Evolutionary conservation across 169 alveolate species (phyloP), one percentile per base, ranked within the genome.

Genomic region (Plasmodium chabaudi): DNA sequence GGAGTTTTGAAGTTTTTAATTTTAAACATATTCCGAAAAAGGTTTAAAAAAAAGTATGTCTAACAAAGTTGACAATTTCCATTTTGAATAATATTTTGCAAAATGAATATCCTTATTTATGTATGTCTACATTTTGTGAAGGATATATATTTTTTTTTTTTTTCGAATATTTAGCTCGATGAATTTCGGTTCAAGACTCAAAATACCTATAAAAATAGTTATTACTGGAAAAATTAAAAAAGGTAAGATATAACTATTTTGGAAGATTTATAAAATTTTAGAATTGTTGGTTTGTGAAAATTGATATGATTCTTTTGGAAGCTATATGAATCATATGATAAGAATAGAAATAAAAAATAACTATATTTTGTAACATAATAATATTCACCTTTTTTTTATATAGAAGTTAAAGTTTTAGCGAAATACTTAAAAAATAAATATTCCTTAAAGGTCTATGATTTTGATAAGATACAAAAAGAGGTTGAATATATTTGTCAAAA

Each of bases 171-270:
- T 44, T 55, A 51, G 34, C 10, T 49, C 15, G 46, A 25, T 15
- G 9, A 44, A 51, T 13, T 34, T 34, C 7, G 42, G 42, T 34
- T 34, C 42, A 34, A 34, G 42, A 34, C 7, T 34, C 42, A 34
- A 34, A 34, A 34, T 15, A 9, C 90, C 90, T 15, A 17, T 82
- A 25, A 82, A 25, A 67, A 82, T 82, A 67, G 82, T 70, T 27
- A 82, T 82, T 13, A 82, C 90, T 1, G 90, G 90, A 19, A 82
- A 82, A 56, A 82, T 82, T 42, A 82, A 82, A 68, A 82, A 23
- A 27, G 90, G 90, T 67, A 53, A 27, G 15, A 19, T 13, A 12
- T 13, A 51, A 6, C 5, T 6, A 51, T 51, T 15, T 13, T 13
- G 7, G 6, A 15, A 15, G 21, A 15, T 51, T 12, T 51, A 1